Evolutionary conservation across 768 basidiomycete species (phyloP), one percentile per base, ranked within the genome.

Genomic region (Termitomyces sp.): DNA sequence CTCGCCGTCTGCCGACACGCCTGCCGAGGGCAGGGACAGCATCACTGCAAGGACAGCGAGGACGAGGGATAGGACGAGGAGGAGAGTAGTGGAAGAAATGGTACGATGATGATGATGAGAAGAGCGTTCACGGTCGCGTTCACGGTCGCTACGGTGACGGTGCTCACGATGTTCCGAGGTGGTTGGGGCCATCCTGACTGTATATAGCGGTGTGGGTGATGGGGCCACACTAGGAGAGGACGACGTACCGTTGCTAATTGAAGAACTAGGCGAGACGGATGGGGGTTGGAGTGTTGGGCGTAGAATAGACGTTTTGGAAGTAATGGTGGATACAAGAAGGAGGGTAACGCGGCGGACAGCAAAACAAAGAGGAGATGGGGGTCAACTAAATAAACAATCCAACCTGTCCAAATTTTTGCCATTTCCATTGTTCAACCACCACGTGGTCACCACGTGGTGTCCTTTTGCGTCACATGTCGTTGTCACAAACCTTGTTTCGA

Each of bases 21-120:
- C 73, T 0, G 41, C 27, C 11, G 85, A 83, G 1, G 91, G 91
- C 5, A 94, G 78, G 3, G 91, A 91, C 23, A 94, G 83, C 90
- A 94, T 92, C 63, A 94, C 85, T 5, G 91, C 91, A n/a, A 94
- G 79, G 22, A 92, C 90, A 33, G 91, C 91, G 25, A 94, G 77
- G 46, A 94, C 83, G 32, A 94, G 84, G 11, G 91, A 93, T 39
- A 94, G 79, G 47, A 93, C 88, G 32, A 94, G 85, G 50, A 94
- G 81, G 31, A 94, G 84, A 13, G 91, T 94, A 0, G 91, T 94
- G 13, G 91, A 93, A 9, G 91, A 93, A 57, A 94, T 91, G 52
- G 91, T 92, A 55, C 91, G 79, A 63, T 88, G 85, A 55, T 91
- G 88, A 66, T 87, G 89, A 64, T 86, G 85, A 46, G 83, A 82